Evolutionary conservation across 345 rosid species (phyloP), one percentile per base, ranked within the genome.

Genomic region (thale cress (Arabidopsis thaliana)): DNA sequence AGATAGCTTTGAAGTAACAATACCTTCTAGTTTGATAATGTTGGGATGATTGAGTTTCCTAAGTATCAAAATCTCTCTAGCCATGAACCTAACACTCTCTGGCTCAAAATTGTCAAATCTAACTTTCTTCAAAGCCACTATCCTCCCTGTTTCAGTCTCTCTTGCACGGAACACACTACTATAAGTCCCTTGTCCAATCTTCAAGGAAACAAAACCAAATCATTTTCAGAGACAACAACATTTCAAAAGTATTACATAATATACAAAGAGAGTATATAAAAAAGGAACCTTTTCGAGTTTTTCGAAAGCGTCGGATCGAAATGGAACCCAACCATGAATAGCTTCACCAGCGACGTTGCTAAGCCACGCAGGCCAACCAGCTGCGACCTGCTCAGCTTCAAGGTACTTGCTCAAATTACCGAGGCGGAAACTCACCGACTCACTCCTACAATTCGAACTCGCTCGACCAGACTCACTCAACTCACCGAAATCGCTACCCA

Each of bases 341-440:
- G 99, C 97, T 79, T 94, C 99, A 16, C 91, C 93, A 55, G 97
- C 99, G 59, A 91, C 99, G 74, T 96, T 94, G 75, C 88, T 90
- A 1, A 94, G 90, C 99, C 99, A 94, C 16, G 91, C 87, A 4
- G 99, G 99, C 99, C 99, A 94, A 4, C 99, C 99, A 3, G 99
- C 99, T 6, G 99, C 96, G 68, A 90, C 93, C 53, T 94, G 97
- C 76, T 94, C 97, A 20, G 93, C 89, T 77, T 91, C 97, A 34
- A 88, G 67, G 65, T 89, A 94, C 90, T 87, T 88, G 32, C 64
- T 78, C 2, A 78, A 16, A 25, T 72, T 78, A 74, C 97, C 84
- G 68, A 94, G 75, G 36, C 99, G 84, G 77, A 87, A 88, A 67
- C 97, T 94, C 85, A 85, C 5, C 51, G 98, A 88, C 59, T 94